These are phyloP conservation scores for Pyrenophora graminea DNA, from an alignment of 2,329 filamentous ascomycete species.

Conservation along the genomic window DNA sequence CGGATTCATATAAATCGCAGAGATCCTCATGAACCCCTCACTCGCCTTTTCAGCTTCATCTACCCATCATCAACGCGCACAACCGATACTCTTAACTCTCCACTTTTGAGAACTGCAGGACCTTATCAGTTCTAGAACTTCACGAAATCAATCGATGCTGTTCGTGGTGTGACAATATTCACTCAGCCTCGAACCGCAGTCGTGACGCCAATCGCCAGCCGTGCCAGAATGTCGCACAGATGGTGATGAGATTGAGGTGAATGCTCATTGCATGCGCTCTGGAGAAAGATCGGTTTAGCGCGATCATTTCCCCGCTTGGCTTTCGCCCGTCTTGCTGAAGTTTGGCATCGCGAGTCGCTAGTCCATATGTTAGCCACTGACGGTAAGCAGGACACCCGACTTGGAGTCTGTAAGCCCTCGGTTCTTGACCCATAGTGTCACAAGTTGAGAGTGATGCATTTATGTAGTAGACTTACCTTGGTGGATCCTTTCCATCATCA, in stretches of 20 bases:
- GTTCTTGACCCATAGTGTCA: neutral
- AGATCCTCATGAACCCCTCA: too few relatives aligned
- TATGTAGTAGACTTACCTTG: constrained; percentile 25
- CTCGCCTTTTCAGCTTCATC: too few relatives aligned
- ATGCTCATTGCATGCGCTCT: constrained; percentile 50
- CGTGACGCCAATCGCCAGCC: constrained; percentile 10
- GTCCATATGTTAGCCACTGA: neutral
- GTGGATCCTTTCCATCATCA: constrained; percentile 44
- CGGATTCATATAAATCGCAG: too few relatives aligned
- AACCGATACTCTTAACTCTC: too few relatives aligned
- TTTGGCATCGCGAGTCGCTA: constrained; percentile 26
- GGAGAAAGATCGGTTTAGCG: constrained; percentile 42
- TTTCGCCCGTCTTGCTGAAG: neutral
- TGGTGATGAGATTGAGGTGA: constrained; percentile 49
- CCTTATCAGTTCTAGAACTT: too few relatives aligned
- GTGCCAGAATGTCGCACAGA: constrained; percentile 38
- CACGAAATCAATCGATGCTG: too few relatives aligned
- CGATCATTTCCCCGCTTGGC: constrained; percentile 22
- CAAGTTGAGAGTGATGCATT: too few relatives aligned
- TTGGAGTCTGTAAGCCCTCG: neutral
- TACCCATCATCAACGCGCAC: too few relatives aligned
- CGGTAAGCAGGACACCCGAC: neutral
- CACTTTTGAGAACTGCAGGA: too few relatives aligned
- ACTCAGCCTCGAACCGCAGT: neutral
- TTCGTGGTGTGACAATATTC: neutral